Base-by-base conservation (phyloP, 2,329 filamentous ascomycete genomes). In the Beauveria sp. region DNA sequence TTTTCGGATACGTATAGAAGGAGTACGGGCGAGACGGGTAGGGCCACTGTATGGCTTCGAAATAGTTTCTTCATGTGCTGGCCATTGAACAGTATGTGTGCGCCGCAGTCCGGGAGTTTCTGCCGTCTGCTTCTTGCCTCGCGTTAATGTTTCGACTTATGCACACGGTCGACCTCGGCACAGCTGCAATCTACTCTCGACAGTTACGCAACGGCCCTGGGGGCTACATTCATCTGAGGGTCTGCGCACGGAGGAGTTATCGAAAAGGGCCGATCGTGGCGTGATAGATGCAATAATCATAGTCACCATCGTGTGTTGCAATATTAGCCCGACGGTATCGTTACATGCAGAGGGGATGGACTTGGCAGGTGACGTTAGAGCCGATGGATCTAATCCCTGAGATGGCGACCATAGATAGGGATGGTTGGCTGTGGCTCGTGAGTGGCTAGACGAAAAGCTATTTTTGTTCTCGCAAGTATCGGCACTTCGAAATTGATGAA, bases 231-330 rank as follows among this genome's bases (percentile, higher is more conserved):
- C 34, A 53, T 55, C 24, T 28, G 20, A 30, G 5, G 22, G 54
- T 28, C 41, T 12, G 34, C 24, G 47, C 54, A 56, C 54, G 43
- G 43, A 37, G 10, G n/a, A 22, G 34, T 10, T 22, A 5, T 22
- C 24, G 47, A 59, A 37, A 52, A 52, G 56, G 56, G 56, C 47
- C 56, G 56, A 52, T 59, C 56, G 56, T 59, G 56, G 47, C 40
- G 47, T 37, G 34, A 52, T 34, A 12, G 47, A n/a, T 24, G 26
- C 14, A 43, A 34, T 16, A 43, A 34, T 43, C 16, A 12, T 20
- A 18, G 9, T 43, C 37, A n/a, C 9, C 22, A 43, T 53, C 12
- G 37, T 10, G 18, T 18, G 34, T 44, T 55, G 40, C 40, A 30
- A 43, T 53, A 43, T 26, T 6, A 43, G 26, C 14, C 22, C 8